phyloP scores from a whole-genome alignment of 441 rosid genomes.

The Sinapis alba region DNA sequence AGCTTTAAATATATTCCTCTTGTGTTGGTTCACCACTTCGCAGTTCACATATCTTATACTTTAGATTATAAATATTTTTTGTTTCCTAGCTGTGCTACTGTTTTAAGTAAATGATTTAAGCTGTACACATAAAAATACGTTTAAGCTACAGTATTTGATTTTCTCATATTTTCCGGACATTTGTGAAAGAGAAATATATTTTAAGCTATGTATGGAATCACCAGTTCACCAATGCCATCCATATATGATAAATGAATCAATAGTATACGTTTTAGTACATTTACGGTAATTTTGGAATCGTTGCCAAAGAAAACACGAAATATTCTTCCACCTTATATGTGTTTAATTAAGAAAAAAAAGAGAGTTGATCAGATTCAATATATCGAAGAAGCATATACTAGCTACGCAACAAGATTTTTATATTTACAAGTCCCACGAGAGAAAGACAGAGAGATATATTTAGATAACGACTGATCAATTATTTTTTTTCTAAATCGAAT shows the following conservation, averaged over 20 bases:
- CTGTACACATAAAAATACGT: neutral
- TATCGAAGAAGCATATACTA: slow-evolving; percentile 32
- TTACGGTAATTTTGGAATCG: slow-evolving; percentile 5
- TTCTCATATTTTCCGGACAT: neutral
- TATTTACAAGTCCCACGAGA: slow-evolving; percentile 18
- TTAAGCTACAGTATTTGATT: neutral
- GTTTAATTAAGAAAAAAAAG: neutral
- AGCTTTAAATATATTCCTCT: slow-evolving; percentile 28
- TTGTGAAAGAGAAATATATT: neutral
- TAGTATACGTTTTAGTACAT: slow-evolving; percentile 12
- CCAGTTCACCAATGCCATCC: neutral
- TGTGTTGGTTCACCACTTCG: slow-evolving; percentile 34
- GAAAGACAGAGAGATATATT: neutral
- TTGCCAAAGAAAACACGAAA: slow-evolving; percentile 3
- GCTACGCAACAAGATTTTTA: slow-evolving; percentile 25
- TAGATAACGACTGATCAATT: slow-evolving; percentile 15
- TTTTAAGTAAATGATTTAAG: neutral
- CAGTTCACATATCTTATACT: slow-evolving; percentile 23
- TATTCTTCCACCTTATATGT: slow-evolving; percentile 18
- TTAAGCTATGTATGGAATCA: slow-evolving; percentile 8
- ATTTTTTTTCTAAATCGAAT: slow-evolving; percentile 2
- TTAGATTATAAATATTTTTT: too few species aligned
- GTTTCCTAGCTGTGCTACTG: neutral
- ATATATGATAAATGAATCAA: slow-evolving; percentile 7
- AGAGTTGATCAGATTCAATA: slow-evolving; percentile 30